Evolutionary conservation across 1,139 yeast genomes (phyloP), one percentile per base, ranked within the genome.

Genomic region (Suhomyces atakaporum): DNA sequence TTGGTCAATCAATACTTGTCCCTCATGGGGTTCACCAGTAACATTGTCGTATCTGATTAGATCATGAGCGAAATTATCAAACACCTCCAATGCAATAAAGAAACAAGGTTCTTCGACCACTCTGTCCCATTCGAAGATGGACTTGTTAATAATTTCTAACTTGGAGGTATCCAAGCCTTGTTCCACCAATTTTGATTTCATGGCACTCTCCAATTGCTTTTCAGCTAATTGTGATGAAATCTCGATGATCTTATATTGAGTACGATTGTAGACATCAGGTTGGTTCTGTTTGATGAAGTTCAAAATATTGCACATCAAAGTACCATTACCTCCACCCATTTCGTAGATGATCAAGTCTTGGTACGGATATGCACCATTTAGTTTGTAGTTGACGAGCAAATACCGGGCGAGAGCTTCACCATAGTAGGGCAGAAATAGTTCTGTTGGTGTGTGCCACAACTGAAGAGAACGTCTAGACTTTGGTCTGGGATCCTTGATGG

Each of bases 321-420:
- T 87, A 36, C 95, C 95, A 52, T 87, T 87, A 46, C 96, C 96
- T 24, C 92, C 95, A 40, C 96, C 96, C 74, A 86, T 79, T 61
- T 88, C 96, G 59, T 86, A 88, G 10, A 87, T 84, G 6, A 80
- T 69, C 33, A 87, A 65, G 48, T 82, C 88, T 24, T 75, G 64
- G 47, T 78, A 77, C 1, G 87, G 86, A 45, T 76, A 81, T 24
- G 49, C 44, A n/a, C 79, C 69, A 39, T 81, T 79, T 38, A 79
- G 57, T 53, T 81, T 81, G 57, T 82, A 84, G 53, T 82, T 81
- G n/a, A 78, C 78, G 30, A 87, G 56, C 10, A 88, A 60, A 52
- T 85, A 82, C 35, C 89, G 63, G 0, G 95, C 96, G 41, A 87
- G 62, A 0, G 95, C 89, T 54, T 86, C 87, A 6, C 96, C 96